Percentiles rank a stretch among this genome's conserved stretches.
Conservation (phyloP, 371 early-diverging fungal genomes). For the Astathelohania contejeani region DNA sequence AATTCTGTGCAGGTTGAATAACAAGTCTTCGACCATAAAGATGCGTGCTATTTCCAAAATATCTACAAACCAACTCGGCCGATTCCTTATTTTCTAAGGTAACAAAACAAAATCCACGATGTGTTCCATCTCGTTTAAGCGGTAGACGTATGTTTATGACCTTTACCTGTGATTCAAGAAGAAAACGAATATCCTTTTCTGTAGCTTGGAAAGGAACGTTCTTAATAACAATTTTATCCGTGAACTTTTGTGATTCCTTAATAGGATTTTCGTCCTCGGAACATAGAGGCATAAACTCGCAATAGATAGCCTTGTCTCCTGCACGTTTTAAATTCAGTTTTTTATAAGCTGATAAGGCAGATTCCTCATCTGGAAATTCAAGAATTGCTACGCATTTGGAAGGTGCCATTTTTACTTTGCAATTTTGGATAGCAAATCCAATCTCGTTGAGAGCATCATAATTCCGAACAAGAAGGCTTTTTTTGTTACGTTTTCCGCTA, state of each 20-base stretch:
- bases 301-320: constrained; percentile 46
- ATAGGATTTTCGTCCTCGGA: constrained; percentile 22
- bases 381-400: constrained; percentile 46
- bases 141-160: constrained; percentile 49
- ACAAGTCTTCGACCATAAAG: constrained; percentile 51
- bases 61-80: constrained; percentile 20
- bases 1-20: constrained; percentile 15
- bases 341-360: constrained; percentile 38
- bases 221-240: constrained; percentile 47
- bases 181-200: constrained; percentile 38
- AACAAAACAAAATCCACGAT: constrained; percentile 51
- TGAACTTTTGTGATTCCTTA: constrained; percentile 7
- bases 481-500: constrained; percentile 14
- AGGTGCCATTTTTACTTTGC: constrained; percentile 38
- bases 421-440: constrained; percentile 9
- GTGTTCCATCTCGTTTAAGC: constrained; percentile 41
- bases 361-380: constrained; percentile 43
- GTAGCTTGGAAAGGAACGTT: constrained; percentile 53
- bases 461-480: constrained; percentile 34
- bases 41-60: constrained; percentile 48
- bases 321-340: constrained; percentile 40
- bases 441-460: constrained; percentile 24
- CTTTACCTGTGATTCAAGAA: constrained; percentile 29
- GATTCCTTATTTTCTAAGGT: constrained; percentile 12
- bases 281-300: constrained; percentile 47